Evolutionary conservation across 139 green algal genomes (phyloP).

Genomic region (Marvania coccoides): DNA sequence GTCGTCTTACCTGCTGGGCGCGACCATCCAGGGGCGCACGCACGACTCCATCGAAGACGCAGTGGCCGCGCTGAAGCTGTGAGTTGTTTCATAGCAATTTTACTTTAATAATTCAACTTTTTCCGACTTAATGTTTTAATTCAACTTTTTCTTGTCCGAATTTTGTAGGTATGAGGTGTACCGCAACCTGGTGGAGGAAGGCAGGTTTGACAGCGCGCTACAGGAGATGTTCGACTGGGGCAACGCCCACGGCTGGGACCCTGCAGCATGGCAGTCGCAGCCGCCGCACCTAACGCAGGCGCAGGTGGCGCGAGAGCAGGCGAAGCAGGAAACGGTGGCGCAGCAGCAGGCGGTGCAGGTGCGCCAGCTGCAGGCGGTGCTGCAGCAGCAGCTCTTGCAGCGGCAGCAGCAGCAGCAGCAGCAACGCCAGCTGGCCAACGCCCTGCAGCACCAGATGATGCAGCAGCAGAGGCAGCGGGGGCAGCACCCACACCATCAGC

Average conservation of each 20-base stretch:
- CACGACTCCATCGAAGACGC: slow-evolving; percentile 94
- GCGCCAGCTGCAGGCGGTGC: neutral
- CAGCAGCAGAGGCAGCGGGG: neutral
- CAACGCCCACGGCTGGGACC: slow-evolving; percentile 73
- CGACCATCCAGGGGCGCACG: slow-evolving; percentile 66
- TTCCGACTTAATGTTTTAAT: too few relatives aligned
- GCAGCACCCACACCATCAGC: neutral
- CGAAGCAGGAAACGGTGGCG: neutral
- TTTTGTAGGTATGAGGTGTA: slow-evolving; percentile 48
- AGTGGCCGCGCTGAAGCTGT: slow-evolving; percentile 75
- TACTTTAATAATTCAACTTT: too few relatives aligned
- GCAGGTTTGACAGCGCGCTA: slow-evolving; percentile 46
- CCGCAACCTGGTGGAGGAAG: slow-evolving; percentile 43
- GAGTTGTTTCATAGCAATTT: too few relatives aligned
- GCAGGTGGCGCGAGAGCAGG: neutral
- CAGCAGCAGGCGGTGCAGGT: neutral
- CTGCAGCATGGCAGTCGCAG: neutral
- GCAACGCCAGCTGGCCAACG: slow-evolving; percentile 39
- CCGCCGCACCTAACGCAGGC: neutral
- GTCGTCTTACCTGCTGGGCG: slow-evolving; percentile 72
- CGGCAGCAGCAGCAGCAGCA: neutral
- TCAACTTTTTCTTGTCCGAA: neutral
- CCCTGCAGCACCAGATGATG: slow-evolving; percentile 14
- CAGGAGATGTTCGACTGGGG: slow-evolving; percentile 79
- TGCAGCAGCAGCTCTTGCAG: slow-evolving; percentile 2